Percentiles rank a stretch among this genome's conserved stretches.
phyloP scores from a whole-genome alignment of 176 grass and related monocot genomes.

The Cymbopogon citratus region DNA sequence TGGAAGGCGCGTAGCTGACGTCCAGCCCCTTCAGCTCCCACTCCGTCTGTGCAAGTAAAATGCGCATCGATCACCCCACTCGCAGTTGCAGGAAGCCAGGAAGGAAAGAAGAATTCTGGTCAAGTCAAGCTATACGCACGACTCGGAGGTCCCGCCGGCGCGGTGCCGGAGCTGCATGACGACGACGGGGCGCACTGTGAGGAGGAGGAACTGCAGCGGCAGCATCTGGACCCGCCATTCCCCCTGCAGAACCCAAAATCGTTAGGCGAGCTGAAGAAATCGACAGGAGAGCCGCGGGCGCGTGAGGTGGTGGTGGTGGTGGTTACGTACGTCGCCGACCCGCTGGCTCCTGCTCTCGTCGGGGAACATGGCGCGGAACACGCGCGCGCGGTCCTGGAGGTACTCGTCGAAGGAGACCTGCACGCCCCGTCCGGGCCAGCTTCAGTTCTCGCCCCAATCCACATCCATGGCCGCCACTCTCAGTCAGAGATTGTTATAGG shows the following conservation, averaged over 20 bases:
- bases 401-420: conserved; percentile 77
- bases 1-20: conserved; percentile 29
- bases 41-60: conserved; percentile 41
- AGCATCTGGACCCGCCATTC: conserved; percentile 71
- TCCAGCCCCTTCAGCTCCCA: conserved; percentile 72
- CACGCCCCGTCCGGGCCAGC: not conserved
- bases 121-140: conserved; percentile 20
- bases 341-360: conserved; percentile 57
- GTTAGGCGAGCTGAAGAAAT: not conserved
- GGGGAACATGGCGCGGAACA: conserved; percentile 83
- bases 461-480: not conserved
- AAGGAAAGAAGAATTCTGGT: not conserved
- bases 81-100: not conserved
- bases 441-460: not conserved
- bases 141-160: conserved; percentile 44
- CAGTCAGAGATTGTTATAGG: not conserved
- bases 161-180: conserved; percentile 59
- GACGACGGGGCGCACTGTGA: conserved; percentile 68
- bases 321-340: conserved; percentile 44
- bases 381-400: conserved; percentile 46
- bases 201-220: conserved; percentile 76
- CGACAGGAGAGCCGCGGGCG: not conserved
- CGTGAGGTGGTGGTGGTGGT: not conserved
- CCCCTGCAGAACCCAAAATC: conserved; percentile 27
- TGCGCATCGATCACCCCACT: not conserved